Conservation (phyloP, 2,329 filamentous ascomycete genomes). For the Cadophora malorum region DNA sequence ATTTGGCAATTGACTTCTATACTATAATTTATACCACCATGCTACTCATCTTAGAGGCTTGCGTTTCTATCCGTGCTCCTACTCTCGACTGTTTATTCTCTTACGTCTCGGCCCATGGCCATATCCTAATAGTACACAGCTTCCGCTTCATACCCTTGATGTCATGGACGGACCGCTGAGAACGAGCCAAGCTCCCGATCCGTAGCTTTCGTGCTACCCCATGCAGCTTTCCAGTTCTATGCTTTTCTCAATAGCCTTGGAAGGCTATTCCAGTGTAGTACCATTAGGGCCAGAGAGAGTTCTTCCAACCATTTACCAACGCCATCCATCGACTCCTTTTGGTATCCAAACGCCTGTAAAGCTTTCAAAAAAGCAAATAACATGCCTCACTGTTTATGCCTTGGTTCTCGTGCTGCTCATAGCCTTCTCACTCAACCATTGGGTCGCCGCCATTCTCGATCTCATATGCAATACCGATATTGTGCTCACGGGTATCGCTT, state of each 20-base stretch:
- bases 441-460: slow-evolving; percentile 17
- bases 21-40: background rate
- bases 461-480: background rate
- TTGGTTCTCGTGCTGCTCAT: background rate
- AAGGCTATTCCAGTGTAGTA: too few relatives aligned
- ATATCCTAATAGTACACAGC: too few relatives aligned
- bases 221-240: background rate
- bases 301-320: background rate
- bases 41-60: too few relatives aligned
- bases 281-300: too few relatives aligned
- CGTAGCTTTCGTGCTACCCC: too few relatives aligned
- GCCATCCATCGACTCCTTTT: background rate
- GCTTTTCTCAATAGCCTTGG: background rate
- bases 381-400: too few relatives aligned
- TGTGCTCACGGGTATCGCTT: slow-evolving; percentile 16
- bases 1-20: background rate
- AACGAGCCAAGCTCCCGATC: too few relatives aligned
- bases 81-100: too few relatives aligned
- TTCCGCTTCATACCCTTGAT: too few relatives aligned
- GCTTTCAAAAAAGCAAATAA: background rate
- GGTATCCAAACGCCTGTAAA: slow-evolving; percentile 1
- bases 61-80: too few relatives aligned
- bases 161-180: too few relatives aligned
- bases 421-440: slow-evolving; percentile 9
- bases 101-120: too few relatives aligned